Evolutionary conservation across 2,329 filamentous ascomycete genomes (phyloP).

Genomic region (Aspergillus ruber): DNA sequence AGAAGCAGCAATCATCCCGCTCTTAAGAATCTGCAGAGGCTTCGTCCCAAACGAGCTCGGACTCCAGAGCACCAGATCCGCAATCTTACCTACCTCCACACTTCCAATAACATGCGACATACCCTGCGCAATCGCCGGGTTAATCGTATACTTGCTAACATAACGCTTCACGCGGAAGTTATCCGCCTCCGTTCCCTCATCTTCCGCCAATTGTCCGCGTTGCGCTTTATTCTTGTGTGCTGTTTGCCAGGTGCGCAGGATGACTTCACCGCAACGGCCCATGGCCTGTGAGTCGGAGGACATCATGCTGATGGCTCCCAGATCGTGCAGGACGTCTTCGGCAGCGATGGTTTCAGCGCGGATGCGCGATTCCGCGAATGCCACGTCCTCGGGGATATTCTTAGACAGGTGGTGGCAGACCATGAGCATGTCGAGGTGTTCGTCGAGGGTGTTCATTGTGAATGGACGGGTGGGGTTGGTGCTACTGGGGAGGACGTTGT

Average conservation of each 20-base stretch:
- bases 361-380: conserved; percentile 90
- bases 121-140: conserved; percentile 84
- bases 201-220: conserved; percentile 68
- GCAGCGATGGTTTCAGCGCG: conserved; percentile 93
- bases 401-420: conserved; percentile 91
- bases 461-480: conserved; percentile 91
- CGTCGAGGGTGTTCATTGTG: conserved; percentile 86
- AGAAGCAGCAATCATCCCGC: conserved; percentile 73
- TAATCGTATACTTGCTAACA: conserved; percentile 92
- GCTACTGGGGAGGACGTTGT: conserved; percentile 80
- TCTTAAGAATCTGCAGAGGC: conserved; percentile 74
- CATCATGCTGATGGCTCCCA: conserved; percentile 97
- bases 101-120: conserved; percentile 83
- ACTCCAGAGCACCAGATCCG: conserved; percentile 83
- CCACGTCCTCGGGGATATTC: conserved; percentile 91
- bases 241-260: conserved; percentile 91
- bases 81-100: conserved; percentile 81
- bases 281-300: conserved; percentile 92
- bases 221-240: conserved; percentile 95
- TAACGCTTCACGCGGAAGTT: conserved; percentile 92
- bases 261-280: conserved; percentile 91
- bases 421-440: conserved; percentile 98
- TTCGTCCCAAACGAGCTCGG: conserved; percentile 82
- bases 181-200: conserved; percentile 71
- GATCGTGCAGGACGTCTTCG: conserved; percentile 90